Base-by-base conservation (phyloP, 192 early-diverging fungal genomes). In the Umbelopsis isabellina region DNA sequence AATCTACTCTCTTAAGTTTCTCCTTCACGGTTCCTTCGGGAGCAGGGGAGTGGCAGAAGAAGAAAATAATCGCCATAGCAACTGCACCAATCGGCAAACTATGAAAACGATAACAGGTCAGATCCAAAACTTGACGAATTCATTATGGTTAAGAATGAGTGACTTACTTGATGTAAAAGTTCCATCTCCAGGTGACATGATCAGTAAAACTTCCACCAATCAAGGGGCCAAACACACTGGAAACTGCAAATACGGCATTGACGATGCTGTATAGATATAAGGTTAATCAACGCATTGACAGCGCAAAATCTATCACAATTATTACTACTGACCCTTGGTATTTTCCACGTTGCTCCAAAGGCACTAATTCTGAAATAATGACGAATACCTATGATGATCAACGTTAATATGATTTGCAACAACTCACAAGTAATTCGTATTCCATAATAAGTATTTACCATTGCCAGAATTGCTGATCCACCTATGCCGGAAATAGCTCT, bases 321-420 rank as follows among this genome's bases (percentile, higher is more conserved):
- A 25, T 45, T 61, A 21, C 65, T 69, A 52, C 53, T 65, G 66
- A 78, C 76, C 79, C 79, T 71, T 75, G 73, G 22, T 76, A 80
- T 75, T 94, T 95, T 41, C 93, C 92, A n/a, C 94, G 83, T 67
- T 97, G 88, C 37, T 91, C 85, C n/a, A 91, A 68, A 25, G 90
- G 85, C 18, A 97, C 89, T 65, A 98, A 85, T 72, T 97, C 97
- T 4, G 93, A 83, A 37, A 97, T 86, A 47, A 96, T 91, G 48
- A 97, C 89, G 45, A 96, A 84, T 12, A 91, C 76, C 67, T 70
- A 45, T 33, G 0, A 46, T 12, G 46, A 2, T 16, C 15, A 35
- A 46, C 9, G n/a, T 46, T 5, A 25, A n/a, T 53, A 25, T 51
- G 35, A 52, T 20, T 8, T 61, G n/a, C 37, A 52, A 23, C 1